These are phyloP conservation scores for Colletotrichum siamense DNA, from an alignment of 2,329 filamentous ascomycete species.

Conservation along the genomic window DNA sequence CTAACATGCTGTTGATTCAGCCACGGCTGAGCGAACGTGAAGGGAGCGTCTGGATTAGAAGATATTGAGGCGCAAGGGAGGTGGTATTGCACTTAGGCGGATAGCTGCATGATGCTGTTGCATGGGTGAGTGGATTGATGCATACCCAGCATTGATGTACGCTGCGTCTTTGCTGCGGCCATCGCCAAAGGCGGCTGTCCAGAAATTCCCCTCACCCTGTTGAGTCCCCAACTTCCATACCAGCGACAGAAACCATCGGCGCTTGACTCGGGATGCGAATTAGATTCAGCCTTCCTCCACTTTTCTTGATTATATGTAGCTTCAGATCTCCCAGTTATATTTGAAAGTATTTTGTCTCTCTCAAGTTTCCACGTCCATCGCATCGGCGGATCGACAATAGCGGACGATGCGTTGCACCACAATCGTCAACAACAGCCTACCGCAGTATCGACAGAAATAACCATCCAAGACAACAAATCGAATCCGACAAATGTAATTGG, in stretches of 20 bases:
- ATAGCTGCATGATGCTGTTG: neutral
- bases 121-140: neutral
- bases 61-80: neutral
- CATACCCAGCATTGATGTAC: neutral
- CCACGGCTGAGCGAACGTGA: neutral
- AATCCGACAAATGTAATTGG: neutral
- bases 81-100: neutral
- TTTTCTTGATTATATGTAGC: neutral
- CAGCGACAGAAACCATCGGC: neutral
- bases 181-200: neutral
- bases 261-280: neutral
- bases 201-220: neutral
- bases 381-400: neutral
- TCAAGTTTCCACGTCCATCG: neutral
- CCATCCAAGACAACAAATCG: neutral
- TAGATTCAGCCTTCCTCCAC: neutral
- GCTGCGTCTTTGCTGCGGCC: neutral
- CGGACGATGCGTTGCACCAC: neutral
- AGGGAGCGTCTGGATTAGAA: neutral
- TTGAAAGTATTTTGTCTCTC: neutral
- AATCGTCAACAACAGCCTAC: neutral
- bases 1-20: constrained; percentile 6
- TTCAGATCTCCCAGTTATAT: neutral
- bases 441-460: neutral
- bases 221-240: neutral